Evolutionary conservation across 1,139 yeast genomes (phyloP), one percentile per base, ranked within the genome.

Genomic region (Sugiyamaella neomexicana): DNA sequence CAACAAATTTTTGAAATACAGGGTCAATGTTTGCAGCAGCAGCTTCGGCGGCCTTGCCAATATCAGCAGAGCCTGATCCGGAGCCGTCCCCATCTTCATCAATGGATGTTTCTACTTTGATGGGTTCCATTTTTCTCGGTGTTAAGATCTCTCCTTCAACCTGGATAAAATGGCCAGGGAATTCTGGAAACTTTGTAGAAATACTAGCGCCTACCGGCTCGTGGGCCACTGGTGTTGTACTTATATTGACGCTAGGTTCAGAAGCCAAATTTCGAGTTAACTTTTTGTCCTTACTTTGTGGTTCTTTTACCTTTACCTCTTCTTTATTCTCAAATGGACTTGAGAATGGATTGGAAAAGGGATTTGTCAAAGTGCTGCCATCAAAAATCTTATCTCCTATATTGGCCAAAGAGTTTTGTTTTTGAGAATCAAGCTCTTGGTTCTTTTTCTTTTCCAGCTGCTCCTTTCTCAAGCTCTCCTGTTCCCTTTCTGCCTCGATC

Each of bases 1-100:
- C 83, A 32, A 89, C 80, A 68, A 93, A 93, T 55, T 82, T 80
- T 65, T 87, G 91, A 71, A 93, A 93, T 13, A 80, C 80, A 57
- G 81, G 82, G 67, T 90, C 97, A 58, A 61, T 55, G 13, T 60
- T 62, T 29, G 64, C 63, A 6, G 57, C 52, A 8, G 54, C 52
- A 1, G 62, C 56, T 25, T 62, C 62, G 2, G 63, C 60, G 10
- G 61, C 50, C 12, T 59, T 58, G 13, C 60, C 64, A 5, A 61
- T 47, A 16, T 60, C 64, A 23, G 51, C 37, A 13, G 38, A 34
- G 16, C 38, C 38, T 12, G 38, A 34, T 12, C 38, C 16, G 16
- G 38, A 6, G 4, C 38, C 38, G 5, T 34, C 16, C 25, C 73
- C 68, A 0, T 63, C 70, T 64, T 65, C 55, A 63, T 57, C 53